These are phyloP conservation scores for Phyllosticta citriasiana DNA, from an alignment of 2,329 filamentous ascomycete genomes.

Conservation along the genomic window DNA sequence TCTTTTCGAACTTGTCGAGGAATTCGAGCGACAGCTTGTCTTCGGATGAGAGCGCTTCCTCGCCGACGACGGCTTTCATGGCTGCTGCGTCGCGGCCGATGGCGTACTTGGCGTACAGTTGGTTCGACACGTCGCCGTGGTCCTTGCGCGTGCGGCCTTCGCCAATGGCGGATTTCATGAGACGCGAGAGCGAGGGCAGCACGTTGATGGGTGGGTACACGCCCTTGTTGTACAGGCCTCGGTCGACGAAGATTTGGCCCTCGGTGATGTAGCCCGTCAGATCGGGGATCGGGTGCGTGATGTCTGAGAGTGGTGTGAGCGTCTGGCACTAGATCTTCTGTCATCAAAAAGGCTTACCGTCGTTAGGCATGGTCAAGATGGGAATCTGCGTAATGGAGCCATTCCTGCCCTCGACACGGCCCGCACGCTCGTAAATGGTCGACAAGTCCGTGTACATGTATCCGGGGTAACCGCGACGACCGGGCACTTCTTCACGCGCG, in stretches of 20 bases:
- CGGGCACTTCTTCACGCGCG: constrained; percentile 95
- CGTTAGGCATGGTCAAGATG: constrained; percentile 98
- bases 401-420: constrained; percentile 92
- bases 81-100: constrained; percentile 96
- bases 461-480: constrained; percentile 98
- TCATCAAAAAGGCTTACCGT: constrained; percentile 47
- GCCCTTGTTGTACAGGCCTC: constrained; percentile 88
- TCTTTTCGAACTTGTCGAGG: constrained; percentile 94
- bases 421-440: constrained; percentile 98
- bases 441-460: constrained; percentile 99
- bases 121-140: constrained; percentile 97
- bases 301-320: constrained; percentile 46
- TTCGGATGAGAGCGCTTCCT: constrained; percentile 89
- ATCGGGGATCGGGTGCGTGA: constrained; percentile 97
- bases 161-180: constrained; percentile 99
- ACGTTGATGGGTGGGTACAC: constrained; percentile 99
- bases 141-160: constrained; percentile 95
- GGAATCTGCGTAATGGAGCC: constrained; percentile 99
- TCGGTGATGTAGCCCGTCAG: constrained; percentile 98
- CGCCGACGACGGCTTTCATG: constrained; percentile 99
- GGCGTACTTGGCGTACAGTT: constrained; percentile 98
- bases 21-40: constrained; percentile 98
- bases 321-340: background rate
- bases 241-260: constrained; percentile 96
- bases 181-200: constrained; percentile 89